Base-by-base conservation (phyloP, 257 asterid genomes). In the Catharanthus roseus region DNA sequence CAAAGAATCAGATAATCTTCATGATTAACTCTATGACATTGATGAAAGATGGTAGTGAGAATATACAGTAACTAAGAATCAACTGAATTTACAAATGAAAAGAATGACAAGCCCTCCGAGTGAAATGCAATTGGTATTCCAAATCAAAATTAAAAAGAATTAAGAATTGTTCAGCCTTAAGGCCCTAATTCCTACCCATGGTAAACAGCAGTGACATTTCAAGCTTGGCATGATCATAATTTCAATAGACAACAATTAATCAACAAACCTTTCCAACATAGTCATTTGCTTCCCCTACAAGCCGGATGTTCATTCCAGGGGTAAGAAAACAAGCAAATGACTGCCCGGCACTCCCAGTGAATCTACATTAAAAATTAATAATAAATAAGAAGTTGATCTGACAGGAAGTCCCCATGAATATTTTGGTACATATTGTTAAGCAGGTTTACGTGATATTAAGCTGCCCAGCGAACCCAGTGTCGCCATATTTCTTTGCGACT, bases 381-480 rank as follows among this genome's bases (percentile, higher is more conserved):
- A 63, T 62, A 54, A 74, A 39, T 65, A 75, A 26, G 38, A 26
- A 51, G 16, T 70, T 53, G 51, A 50, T 19, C 5, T 0, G 58
- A 63, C 58, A 21, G 26, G 31, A 58, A 38, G 36, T 38, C 42
- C 60, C 49, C 3, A 23, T 47, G 47, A 26, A 72, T 60, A 21
- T 68, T 26, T 38, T 39, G 51, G 19, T 44, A 36, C 33, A 28
- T 10, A 58, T 13, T 23, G 50, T 47, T 44, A 55, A 3, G 16
- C 69, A 21, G 47, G 34, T 28, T 79, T 88, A 95, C 99, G 84
- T 89, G 68, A 95, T 72, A 82, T 95, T 95, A 68, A 95, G 81
- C 84, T 88, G 97, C 76, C 99, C 99, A 39, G 96, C 95, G 67
- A 95, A 95, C 44, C 99, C 97, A 33, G 97, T 84, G 88, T 95